These are phyloP conservation scores for Aspergillus steynii DNA, from an alignment of 495 filamentous ascomycete species.

Conservation along the genomic window DNA sequence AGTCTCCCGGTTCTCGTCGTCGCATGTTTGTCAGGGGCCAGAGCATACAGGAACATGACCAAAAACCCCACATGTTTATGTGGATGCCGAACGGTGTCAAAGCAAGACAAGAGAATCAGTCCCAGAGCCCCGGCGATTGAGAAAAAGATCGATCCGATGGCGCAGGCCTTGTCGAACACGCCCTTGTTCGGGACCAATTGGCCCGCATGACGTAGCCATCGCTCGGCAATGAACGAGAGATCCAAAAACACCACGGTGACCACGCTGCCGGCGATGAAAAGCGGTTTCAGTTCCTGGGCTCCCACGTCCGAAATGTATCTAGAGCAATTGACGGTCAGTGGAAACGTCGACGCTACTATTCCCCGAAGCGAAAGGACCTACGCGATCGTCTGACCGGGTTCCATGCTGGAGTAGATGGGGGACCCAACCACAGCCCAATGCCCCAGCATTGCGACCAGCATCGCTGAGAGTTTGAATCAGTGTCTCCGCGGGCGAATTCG, in stretches of 20 bases:
- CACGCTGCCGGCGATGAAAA: slow-evolving; percentile 80
- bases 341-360: slow-evolving; percentile 5
- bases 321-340: neutral
- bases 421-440: slow-evolving; percentile 65
- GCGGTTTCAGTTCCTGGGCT: slow-evolving; percentile 69
- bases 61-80: slow-evolving; percentile 75
- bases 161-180: slow-evolving; percentile 66
- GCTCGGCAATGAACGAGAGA: slow-evolving; percentile 75
- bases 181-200: slow-evolving; percentile 71
- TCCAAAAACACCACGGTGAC: slow-evolving; percentile 85
- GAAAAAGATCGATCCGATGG: slow-evolving; percentile 66
- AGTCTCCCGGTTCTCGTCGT: neutral
- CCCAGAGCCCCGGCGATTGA: slow-evolving; percentile 75
- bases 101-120: slow-evolving; percentile 78
- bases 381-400: slow-evolving; percentile 65
- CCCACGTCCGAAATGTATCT: slow-evolving; percentile 80
- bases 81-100: slow-evolving; percentile 72
- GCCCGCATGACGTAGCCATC: slow-evolving; percentile 77
- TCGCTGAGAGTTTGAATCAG: slow-evolving; percentile 41
- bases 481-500: neutral
- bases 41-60: slow-evolving; percentile 73
- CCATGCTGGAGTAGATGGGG: slow-evolving; percentile 68
- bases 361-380: slow-evolving; percentile 42
- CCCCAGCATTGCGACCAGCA: slow-evolving; percentile 67
- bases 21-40: neutral